These are phyloP conservation scores for Acanthamoeba lenticulata DNA, from an alignment of 208 protist genomes.

Conservation along the genomic window DNA sequence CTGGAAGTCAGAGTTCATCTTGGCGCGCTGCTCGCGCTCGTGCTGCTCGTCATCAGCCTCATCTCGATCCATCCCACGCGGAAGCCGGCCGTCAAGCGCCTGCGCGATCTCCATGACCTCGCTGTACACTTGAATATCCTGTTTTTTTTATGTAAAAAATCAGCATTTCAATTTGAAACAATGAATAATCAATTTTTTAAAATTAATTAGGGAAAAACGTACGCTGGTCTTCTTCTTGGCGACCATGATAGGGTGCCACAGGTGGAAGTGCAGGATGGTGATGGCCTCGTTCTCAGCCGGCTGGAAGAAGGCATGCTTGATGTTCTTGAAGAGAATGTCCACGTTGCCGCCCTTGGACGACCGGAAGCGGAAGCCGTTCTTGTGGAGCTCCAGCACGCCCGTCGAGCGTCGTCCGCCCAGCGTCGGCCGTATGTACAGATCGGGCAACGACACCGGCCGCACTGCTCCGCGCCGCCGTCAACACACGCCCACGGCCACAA, in stretches of 20 bases:
- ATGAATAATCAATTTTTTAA: background rate
- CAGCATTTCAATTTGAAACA: background rate
- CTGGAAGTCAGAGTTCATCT: slow-evolving; percentile 86
- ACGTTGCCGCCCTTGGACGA: slow-evolving; percentile 87
- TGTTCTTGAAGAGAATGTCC: slow-evolving; percentile 96
- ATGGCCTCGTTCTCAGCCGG: slow-evolving; percentile 92
- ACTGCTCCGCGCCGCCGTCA: slow-evolving; percentile 85
- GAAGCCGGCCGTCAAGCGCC: background rate
- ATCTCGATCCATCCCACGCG: slow-evolving; percentile 79
- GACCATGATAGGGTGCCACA: slow-evolving; percentile 96
- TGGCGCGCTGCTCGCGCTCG: slow-evolving; percentile 78
- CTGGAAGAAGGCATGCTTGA: slow-evolving; percentile 98
- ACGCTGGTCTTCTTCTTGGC: slow-evolving; percentile 94
- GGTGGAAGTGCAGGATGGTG: slow-evolving; percentile 96
- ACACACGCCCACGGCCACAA: slow-evolving; percentile 69
- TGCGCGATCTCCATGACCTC: slow-evolving; percentile 34
- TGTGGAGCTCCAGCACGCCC: slow-evolving; percentile 94
- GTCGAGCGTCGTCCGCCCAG: slow-evolving; percentile 86
- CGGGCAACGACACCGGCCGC: slow-evolving; percentile 87
- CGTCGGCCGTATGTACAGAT: slow-evolving; percentile 93
- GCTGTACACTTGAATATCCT: slow-evolving; percentile 62
- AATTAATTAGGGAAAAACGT: background rate
- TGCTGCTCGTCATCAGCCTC: slow-evolving; percentile 86
- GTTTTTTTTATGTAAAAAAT: background rate
- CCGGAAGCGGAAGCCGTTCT: slow-evolving; percentile 96